Evolutionary conservation across 345 rosid genomes (phyloP).

Genomic region (Euphorbia lathyris): DNA sequence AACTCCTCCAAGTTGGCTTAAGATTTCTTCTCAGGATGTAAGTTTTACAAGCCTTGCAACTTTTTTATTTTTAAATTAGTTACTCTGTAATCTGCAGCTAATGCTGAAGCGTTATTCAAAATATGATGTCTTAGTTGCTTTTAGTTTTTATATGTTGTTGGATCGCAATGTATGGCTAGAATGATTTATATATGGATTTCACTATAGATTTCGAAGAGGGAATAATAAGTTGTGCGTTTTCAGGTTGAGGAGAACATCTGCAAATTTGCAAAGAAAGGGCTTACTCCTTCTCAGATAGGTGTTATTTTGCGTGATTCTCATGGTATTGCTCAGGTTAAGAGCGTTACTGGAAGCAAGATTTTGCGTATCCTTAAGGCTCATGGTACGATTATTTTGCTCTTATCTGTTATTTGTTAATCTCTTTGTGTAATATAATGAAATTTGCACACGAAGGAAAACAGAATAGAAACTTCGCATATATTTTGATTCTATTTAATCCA

Average conservation of each 20-base stretch:
- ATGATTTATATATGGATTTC: background rate
- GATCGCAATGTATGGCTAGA: too few species aligned
- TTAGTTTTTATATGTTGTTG: too few species aligned
- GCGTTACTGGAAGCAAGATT: slow-evolving; percentile 32
- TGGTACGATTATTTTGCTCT: slow-evolving; percentile 1
- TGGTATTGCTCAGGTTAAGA: slow-evolving; percentile 33
- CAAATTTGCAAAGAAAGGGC: slow-evolving; percentile 34
- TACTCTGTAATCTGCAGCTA: background rate
- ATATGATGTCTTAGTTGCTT: background rate
- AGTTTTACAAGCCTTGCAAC: slow-evolving; percentile 10
- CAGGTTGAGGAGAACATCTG: slow-evolving; percentile 35
- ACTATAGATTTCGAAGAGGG: background rate
- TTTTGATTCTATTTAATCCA: background rate
- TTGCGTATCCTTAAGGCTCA: slow-evolving; percentile 34
- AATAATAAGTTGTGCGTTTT: background rate
- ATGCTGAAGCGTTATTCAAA: background rate
- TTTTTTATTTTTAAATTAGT: background rate
- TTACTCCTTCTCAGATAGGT: slow-evolving; percentile 35
- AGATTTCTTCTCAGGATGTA: slow-evolving; percentile 61
- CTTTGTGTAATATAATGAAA: background rate
- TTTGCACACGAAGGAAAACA: background rate
- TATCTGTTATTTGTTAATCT: background rate
- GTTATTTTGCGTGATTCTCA: slow-evolving; percentile 35
- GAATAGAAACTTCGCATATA: background rate
- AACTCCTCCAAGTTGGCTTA: slow-evolving; percentile 80